phyloP scores from a whole-genome alignment of 2,329 filamentous ascomycete species.

The Phialocephala sp. region DNA sequence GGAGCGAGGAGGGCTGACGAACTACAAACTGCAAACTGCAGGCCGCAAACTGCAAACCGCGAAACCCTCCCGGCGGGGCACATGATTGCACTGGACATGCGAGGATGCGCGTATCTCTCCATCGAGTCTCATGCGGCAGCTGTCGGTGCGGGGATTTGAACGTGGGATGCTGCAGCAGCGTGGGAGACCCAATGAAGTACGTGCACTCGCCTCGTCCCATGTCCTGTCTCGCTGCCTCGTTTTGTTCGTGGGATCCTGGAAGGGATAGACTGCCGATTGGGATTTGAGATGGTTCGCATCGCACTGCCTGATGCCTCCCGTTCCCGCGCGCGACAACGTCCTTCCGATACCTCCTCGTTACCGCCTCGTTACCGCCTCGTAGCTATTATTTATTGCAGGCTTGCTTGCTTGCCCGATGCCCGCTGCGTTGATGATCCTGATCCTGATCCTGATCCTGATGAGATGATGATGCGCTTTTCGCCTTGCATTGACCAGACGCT shows the following conservation, averaged over 20 bases:
- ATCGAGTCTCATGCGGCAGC: slow-evolving; percentile 27
- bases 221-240: slow-evolving; percentile 26
- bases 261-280: background rate
- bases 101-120: slow-evolving; percentile 31
- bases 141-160: slow-evolving; percentile 33
- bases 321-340: slow-evolving; percentile 3
- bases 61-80: slow-evolving; percentile 17
- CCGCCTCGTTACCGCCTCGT: no score
- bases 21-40: background rate
- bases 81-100: slow-evolving; percentile 35
- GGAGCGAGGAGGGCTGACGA: background rate
- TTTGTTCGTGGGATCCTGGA: background rate
- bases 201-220: slow-evolving; percentile 28
- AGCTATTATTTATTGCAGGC: no score
- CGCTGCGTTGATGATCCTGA: background rate
- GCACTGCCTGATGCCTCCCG: background rate
- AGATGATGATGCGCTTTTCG: slow-evolving; percentile 14
- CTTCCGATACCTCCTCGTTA: background rate
- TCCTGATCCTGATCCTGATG: slow-evolving; percentile 3
- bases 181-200: slow-evolving; percentile 32
- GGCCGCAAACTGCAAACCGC: background rate
- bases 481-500: slow-evolving; percentile 16
- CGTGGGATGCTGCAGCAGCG: slow-evolving; percentile 24
- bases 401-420: background rate
- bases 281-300: slow-evolving; percentile 12